Percentiles rank a stretch among this genome's conserved stretches.
Conservation (phyloP, 352 stramenopile species). For the Phytopythium mirpurense region DNA sequence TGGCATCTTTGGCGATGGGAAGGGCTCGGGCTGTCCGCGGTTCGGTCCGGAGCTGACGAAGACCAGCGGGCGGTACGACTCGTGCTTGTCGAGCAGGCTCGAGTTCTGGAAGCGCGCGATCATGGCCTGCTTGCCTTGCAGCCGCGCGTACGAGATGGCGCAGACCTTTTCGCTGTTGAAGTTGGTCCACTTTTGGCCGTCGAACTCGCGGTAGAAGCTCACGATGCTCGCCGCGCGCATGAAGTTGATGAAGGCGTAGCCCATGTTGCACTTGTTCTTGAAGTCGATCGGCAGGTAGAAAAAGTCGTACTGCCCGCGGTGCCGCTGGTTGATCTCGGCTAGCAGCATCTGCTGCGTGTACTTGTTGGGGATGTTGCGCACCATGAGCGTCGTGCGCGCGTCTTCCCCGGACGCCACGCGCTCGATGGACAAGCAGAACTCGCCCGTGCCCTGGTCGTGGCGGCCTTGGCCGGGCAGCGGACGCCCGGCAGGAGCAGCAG, state of each 20-base stretch:
- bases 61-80: slow-evolving; percentile 90
- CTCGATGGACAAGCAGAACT: slow-evolving; percentile 77
- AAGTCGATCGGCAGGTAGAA: slow-evolving; percentile 99
- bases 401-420: slow-evolving; percentile 86
- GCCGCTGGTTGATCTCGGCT: slow-evolving; percentile 93
- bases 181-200: slow-evolving; percentile 92
- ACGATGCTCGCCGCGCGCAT: slow-evolving; percentile 83
- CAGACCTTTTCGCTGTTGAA: slow-evolving; percentile 99
- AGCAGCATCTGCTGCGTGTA: slow-evolving; percentile 99
- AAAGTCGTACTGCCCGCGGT: slow-evolving; percentile 95
- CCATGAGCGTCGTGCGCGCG: slow-evolving; percentile 98
- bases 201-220: slow-evolving; percentile 80
- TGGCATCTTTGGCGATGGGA: slow-evolving; percentile 58
- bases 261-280: slow-evolving; percentile 99
- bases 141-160: slow-evolving; percentile 97
- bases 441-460: slow-evolving; percentile 58
- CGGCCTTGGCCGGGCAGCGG: slow-evolving; percentile 21
- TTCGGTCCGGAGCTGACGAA: slow-evolving; percentile 80
- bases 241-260: slow-evolving; percentile 99
- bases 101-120: slow-evolving; percentile 99
- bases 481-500: too few relatives aligned
- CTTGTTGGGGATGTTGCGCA: slow-evolving; percentile 99
- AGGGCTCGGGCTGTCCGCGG: slow-evolving; percentile 60
- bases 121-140: slow-evolving; percentile 97
- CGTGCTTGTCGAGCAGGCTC: slow-evolving; percentile 91